A percentile compares a stretch with the other conserved stretches of the same genome.
Evolutionary conservation across 148 eudicot genomes (phyloP).

Genomic region (Linanthus parryae): DNA sequence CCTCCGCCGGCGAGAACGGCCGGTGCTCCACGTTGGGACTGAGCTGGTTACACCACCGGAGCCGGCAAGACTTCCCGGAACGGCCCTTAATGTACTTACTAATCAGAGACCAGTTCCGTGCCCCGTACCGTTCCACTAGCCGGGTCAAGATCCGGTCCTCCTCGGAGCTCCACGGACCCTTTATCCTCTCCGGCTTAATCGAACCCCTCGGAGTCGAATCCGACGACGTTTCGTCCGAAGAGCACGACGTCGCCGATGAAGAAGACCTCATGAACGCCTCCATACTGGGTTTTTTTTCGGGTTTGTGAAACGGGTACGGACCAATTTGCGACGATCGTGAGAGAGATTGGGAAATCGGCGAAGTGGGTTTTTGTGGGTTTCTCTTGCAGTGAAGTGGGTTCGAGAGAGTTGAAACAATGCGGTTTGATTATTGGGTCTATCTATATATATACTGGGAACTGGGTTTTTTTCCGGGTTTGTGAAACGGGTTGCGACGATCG

Average conservation of each 20-base stretch:
- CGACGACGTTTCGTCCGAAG: slow-evolving; percentile 20
- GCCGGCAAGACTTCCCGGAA: slow-evolving; percentile 53
- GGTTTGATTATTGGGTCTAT: not conserved
- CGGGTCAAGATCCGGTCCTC: slow-evolving; percentile 55
- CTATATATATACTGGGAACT: not conserved
- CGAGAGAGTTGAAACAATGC: not conserved
- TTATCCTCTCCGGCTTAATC: slow-evolving; percentile 23
- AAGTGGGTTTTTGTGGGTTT: not conserved
- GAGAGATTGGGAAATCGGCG: not conserved
- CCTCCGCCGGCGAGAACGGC: slow-evolving; percentile 39
- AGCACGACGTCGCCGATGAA: slow-evolving; percentile 14
- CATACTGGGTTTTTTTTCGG: not conserved
- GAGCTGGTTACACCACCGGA: slow-evolving; percentile 61
- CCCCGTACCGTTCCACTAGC: slow-evolving; percentile 40
- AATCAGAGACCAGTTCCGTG: slow-evolving; percentile 48
- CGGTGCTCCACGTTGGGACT: slow-evolving; percentile 46
- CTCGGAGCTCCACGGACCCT: slow-evolving; percentile 64
- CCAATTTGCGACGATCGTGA: not conserved
- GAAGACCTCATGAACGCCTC: slow-evolving; percentile 17
- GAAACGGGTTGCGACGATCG: too few species aligned
- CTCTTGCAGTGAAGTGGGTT: not conserved
- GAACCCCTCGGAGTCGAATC: slow-evolving; percentile 4
- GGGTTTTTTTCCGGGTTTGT: too few species aligned
- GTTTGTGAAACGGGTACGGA: too few species aligned
- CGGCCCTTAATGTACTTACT: slow-evolving; percentile 50